These are phyloP conservation scores for Kwoniella botswanensis DNA, from an alignment of 768 basidiomycete species.

Conservation along the genomic window DNA sequence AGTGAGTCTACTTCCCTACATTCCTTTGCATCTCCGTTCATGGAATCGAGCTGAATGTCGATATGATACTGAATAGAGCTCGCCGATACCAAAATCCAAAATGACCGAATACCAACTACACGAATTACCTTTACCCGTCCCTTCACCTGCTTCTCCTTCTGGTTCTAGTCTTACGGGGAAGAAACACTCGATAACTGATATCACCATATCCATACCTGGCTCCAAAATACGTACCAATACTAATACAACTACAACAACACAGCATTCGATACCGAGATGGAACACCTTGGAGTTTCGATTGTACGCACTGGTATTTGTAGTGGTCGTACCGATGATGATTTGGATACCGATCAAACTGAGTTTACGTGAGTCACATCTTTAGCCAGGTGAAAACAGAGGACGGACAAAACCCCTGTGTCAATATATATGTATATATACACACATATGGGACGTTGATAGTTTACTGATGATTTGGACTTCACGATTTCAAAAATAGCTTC, in stretches of 20 bases:
- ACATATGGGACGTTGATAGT: no score
- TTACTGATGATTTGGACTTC: not conserved
- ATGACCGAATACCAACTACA: not conserved
- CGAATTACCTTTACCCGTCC: slow-evolving; percentile 3
- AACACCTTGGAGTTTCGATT: slow-evolving; percentile 76
- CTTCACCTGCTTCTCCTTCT: not conserved
- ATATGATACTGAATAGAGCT: not conserved
- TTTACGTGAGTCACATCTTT: slow-evolving; percentile 66
- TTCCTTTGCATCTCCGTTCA: not conserved
- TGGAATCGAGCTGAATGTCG: not conserved
- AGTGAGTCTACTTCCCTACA: not conserved
- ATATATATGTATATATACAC: no score
- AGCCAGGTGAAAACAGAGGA: not conserved
- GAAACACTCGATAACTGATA: slow-evolving; percentile 26
- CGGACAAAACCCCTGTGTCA: no score
- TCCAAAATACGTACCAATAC: not conserved
- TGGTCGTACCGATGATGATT: slow-evolving; percentile 74
- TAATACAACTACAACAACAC: not conserved
- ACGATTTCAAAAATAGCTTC: slow-evolving; percentile 61
- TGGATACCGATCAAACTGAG: slow-evolving; percentile 78
- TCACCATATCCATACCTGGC: slow-evolving; percentile 32
- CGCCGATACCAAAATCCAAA: not conserved
- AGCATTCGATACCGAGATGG: slow-evolving; percentile 67
- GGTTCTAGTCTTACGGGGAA: no score
- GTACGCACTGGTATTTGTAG: slow-evolving; percentile 69